phyloP scores from a whole-genome alignment of 345 rosid species.

The Hibiscus trionum region DNA sequence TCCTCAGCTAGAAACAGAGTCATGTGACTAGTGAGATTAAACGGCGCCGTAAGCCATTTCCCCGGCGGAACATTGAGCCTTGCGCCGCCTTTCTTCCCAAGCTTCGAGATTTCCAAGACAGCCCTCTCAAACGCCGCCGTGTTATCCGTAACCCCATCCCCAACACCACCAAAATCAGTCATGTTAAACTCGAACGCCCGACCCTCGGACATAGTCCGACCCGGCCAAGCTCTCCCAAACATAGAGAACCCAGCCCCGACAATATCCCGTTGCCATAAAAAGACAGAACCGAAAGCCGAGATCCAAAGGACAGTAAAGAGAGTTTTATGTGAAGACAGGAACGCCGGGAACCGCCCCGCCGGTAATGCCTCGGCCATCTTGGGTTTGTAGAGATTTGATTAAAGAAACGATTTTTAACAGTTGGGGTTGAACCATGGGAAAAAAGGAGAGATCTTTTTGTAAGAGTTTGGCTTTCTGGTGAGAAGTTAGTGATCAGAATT shows the following conservation, averaged over 20 bases:
- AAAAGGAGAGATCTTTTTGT: background rate
- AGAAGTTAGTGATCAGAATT: conserved; percentile 19
- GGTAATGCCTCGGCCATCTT: conserved; percentile 53
- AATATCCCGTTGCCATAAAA: conserved; percentile 65
- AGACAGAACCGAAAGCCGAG: conserved; percentile 67
- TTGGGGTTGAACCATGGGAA: background rate
- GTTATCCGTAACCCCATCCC: conserved; percentile 72
- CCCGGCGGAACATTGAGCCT: conserved; percentile 95
- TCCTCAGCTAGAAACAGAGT: conserved; percentile 84
- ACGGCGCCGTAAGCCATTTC: conserved; percentile 91
- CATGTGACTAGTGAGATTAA: conserved; percentile 89
- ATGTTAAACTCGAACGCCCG: conserved; percentile 64
- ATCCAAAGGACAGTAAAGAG: conserved; percentile 75
- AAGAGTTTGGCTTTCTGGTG: conserved; percentile 6
- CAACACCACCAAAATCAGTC: conserved; percentile 88
- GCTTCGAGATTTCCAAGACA: conserved; percentile 64
- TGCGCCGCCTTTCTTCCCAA: conserved; percentile 62
- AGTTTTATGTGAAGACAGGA: conserved; percentile 63
- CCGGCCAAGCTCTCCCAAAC: conserved; percentile 31
- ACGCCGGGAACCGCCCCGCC: conserved; percentile 43
- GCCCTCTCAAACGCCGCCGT: conserved; percentile 93
- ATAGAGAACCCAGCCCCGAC: conserved; percentile 35
- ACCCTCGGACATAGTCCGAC: conserved; percentile 38
- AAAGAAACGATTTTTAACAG: background rate
- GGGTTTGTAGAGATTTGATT: background rate